These are phyloP conservation scores for Anethum foeniculum DNA, from an alignment of 140 eudicot species.

Conservation along the genomic window DNA sequence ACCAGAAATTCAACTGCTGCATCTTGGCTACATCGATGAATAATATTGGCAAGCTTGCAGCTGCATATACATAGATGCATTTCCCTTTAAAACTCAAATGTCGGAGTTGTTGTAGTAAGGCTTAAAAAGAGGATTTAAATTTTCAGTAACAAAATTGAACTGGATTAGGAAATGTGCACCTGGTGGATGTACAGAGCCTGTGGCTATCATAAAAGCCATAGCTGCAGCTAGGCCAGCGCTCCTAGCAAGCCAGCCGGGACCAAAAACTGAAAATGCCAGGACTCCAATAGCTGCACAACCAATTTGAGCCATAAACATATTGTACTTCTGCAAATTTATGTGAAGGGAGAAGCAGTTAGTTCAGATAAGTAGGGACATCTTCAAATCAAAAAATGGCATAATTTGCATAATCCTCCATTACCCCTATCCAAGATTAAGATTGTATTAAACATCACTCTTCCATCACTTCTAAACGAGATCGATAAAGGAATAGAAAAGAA, in stretches of 20 bases:
- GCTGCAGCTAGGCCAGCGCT: slow-evolving; percentile 78
- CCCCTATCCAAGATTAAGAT: no score
- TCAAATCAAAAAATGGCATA: neutral
- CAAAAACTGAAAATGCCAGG: slow-evolving; percentile 58
- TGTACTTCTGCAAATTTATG: slow-evolving; percentile 78
- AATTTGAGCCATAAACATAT: slow-evolving; percentile 88
- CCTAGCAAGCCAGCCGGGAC: slow-evolving; percentile 95
- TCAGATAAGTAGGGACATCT: neutral
- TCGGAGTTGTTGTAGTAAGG: neutral
- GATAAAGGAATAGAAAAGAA: no score
- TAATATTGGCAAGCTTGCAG: slow-evolving; percentile 89
- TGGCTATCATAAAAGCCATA: slow-evolving; percentile 80
- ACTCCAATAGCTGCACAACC: slow-evolving; percentile 99
- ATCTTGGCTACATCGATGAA: slow-evolving; percentile 83
- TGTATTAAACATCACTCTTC: no score
- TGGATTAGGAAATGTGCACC: slow-evolving; percentile 22
- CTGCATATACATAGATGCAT: slow-evolving; percentile 26
- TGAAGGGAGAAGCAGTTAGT: slow-evolving; percentile 13
- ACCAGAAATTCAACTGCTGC: slow-evolving; percentile 78
- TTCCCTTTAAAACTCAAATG: neutral
- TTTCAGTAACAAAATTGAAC: neutral
- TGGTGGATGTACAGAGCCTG: slow-evolving; percentile 78
- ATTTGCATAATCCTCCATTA: no score
- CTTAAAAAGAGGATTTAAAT: neutral
- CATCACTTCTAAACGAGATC: no score